Base-by-base conservation (phyloP, 768 basidiomycete species). In the Rhizopogon sp. region DNA sequence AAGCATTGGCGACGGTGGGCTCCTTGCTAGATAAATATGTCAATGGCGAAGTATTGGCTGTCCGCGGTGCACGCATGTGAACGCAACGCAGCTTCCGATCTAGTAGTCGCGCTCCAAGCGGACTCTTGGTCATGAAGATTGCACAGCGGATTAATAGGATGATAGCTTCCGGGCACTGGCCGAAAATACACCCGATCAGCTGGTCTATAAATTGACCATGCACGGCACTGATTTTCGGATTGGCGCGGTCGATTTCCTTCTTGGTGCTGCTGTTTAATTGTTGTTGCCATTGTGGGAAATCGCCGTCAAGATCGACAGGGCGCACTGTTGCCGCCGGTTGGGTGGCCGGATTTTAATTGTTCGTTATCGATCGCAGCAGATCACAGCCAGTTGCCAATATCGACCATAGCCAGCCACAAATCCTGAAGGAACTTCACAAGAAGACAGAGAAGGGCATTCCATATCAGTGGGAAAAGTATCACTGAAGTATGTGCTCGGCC, bases 141-240 rank as follows among this genome's bases (percentile, higher is more conserved):
- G 41, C 9, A 20, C 9, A 4, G 5, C 31, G 42, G 10, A 33
- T 44, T 29, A 43, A 52, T 42, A 31, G 2, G 1, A 13, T 5
- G 11, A 47, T 47, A 20, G 31, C 46, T 13, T 33, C 46, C 31
- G 17, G 31, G 1, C n/a, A 11, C 45, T 20, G 11, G 11, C 20
- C 46, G 2, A 47, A 47, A 47, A 47, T 31, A 53, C 35, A 47
- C 20, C 31, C n/a, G 17, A 46, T 33, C 52, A 25, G 43, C 29
- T 29, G 2, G 13, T 53, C 52, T 22, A 45, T 33, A 46, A 53
- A 46, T 43, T 53, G 13, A 53, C 52, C 17, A 10, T 28, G 5
- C 44, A n/a, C 40, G 43, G 59, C 62, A 35, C 46, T 47, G 47
- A 45, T 33, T 58, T 60, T 56, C 59, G 56, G 67, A 68, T 68